These are phyloP conservation scores for Schwanniomyces pseudopolymorphus DNA, from an alignment of 805 yeast species.

Conservation along the genomic window DNA sequence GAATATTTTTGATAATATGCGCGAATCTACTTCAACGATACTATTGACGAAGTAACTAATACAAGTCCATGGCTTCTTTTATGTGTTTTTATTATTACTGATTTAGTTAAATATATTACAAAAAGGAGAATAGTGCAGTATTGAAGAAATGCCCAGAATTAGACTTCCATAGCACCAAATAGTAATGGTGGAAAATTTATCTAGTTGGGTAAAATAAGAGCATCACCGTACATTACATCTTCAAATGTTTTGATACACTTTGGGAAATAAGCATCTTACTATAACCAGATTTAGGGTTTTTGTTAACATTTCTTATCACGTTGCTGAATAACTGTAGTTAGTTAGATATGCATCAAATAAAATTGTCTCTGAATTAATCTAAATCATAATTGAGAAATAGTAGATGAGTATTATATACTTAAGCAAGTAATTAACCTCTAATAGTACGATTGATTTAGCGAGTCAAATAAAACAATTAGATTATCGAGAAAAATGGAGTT, in stretches of 20 bases:
- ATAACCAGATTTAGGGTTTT: neutral
- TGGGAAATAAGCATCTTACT: neutral
- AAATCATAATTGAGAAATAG: neutral
- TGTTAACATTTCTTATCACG: too few relatives aligned
- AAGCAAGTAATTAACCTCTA: neutral
- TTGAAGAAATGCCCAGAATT: neutral
- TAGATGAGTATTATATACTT: too few relatives aligned
- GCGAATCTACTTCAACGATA: neutral
- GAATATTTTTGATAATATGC: neutral
- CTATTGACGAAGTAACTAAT: neutral
- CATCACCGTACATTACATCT: neutral
- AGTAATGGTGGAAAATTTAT: neutral
- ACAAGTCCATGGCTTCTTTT: neutral
- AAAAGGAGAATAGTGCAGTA: neutral
- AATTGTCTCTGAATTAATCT: neutral
- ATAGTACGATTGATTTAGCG: neutral
- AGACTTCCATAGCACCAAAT: too few relatives aligned
- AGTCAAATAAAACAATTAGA: neutral
- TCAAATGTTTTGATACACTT: neutral
- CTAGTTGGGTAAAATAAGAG: neutral
- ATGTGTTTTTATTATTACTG: neutral
- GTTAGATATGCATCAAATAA: too few relatives aligned
- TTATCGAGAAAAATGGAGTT: neutral
- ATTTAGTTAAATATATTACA: neutral
- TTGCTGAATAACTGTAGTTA: too few relatives aligned